Conservation (phyloP, 1,139 yeast genomes). For the Kazachstania sp. region DNA sequence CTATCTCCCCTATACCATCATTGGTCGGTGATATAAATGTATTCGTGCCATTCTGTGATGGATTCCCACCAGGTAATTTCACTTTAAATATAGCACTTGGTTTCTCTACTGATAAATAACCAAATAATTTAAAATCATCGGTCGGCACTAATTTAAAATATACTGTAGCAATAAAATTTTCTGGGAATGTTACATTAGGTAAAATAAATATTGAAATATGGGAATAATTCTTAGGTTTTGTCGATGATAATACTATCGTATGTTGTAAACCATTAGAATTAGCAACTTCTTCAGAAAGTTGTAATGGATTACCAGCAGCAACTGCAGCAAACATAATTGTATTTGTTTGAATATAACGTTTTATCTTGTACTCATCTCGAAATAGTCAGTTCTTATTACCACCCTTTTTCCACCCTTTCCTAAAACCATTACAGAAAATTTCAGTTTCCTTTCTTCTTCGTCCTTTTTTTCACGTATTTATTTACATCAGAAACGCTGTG, state of each 20-base stretch:
- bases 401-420: too few relatives aligned
- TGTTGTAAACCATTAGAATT: constrained; percentile 32
- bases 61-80: constrained; percentile 35
- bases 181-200: constrained; percentile 60
- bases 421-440: too few relatives aligned
- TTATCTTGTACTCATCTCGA: not conserved
- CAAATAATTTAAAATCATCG: constrained; percentile 69
- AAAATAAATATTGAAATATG: constrained; percentile 69
- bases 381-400: too few relatives aligned
- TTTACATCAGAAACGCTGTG: too few relatives aligned
- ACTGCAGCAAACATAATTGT: constrained; percentile 32
- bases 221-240: constrained; percentile 36
- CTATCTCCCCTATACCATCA: constrained; percentile 35
- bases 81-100: constrained; percentile 90
- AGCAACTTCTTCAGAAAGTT: constrained; percentile 31
- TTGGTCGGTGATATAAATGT: constrained; percentile 10
- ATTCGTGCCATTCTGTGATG: not conserved
- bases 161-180: constrained; percentile 69
- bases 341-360: not conserved
- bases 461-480: too few relatives aligned
- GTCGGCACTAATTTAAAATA: constrained; percentile 73
- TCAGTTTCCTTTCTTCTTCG: too few relatives aligned
- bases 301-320: constrained; percentile 34
- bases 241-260: constrained; percentile 29
- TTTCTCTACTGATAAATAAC: constrained; percentile 61